Percentiles rank a stretch among this genome's conserved stretches.
phyloP scores from a whole-genome alignment of 2,329 filamentous ascomycete species.

The Sordariomycetes sp. region DNA sequence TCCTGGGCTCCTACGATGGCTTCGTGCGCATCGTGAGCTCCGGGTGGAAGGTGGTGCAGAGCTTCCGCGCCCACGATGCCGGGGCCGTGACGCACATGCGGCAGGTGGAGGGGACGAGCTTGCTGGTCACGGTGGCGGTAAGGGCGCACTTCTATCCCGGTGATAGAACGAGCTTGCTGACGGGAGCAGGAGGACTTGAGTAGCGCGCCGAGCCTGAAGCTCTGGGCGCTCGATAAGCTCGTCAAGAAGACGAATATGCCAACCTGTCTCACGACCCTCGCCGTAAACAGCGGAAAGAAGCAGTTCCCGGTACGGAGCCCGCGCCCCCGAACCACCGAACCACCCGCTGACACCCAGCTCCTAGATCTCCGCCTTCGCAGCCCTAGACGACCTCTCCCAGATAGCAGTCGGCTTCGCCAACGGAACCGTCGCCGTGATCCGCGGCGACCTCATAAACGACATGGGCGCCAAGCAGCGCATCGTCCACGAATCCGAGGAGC shows the following conservation, averaged over 20 bases:
- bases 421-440: conserved; percentile 82
- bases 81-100: conserved; percentile 81
- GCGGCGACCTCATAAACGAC: conserved; percentile 91
- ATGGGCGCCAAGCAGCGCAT: conserved; percentile 87
- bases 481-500: conserved; percentile 93
- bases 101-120: conserved; percentile 75
- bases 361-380: conserved; percentile 76
- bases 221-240: conserved; percentile 91
- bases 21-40: conserved; percentile 77
- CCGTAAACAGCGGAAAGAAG: conserved; percentile 78
- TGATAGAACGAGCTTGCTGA: neutral
- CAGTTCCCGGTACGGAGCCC: conserved; percentile 63
- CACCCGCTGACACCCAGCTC: neutral
- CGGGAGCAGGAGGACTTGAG: conserved; percentile 64
- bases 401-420: conserved; percentile 93
- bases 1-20: conserved; percentile 77
- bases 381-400: conserved; percentile 79
- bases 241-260: conserved; percentile 90
- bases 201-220: conserved; percentile 78
- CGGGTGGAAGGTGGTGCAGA: conserved; percentile 73
- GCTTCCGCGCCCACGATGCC: conserved; percentile 74
- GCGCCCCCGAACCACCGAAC: no score
- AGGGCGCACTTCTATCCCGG: neutral
- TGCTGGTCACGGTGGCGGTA: conserved; percentile 70
- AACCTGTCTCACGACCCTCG: conserved; percentile 74